Evolutionary conservation across 768 basidiomycete genomes (phyloP), one percentile per base, ranked within the genome.

Genomic region (Boletus subparvulus): DNA sequence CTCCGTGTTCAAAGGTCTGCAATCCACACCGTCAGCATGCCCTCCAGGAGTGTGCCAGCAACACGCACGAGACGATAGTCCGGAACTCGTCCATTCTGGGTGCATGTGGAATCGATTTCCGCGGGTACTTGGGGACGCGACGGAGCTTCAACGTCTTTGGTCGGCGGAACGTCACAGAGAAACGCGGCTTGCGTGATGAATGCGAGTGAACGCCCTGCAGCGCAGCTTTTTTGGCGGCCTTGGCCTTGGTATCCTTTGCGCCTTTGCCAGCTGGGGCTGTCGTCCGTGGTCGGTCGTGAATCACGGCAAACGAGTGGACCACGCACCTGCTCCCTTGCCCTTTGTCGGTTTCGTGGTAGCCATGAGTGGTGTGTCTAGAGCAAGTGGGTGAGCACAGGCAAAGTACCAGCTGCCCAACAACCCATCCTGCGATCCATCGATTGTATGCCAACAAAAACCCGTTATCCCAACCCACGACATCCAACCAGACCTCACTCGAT

Each of bases 61-160:
- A 32, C 36, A 82, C 88, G 73, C 75, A 90, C 89, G 87, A 90
- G 54, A 93, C 85, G 69, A 98, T 92, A 43, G 92, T 94, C 77
- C 94, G 83, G 83, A 87, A 97, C 75, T 96, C 91, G 71, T 98
- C 97, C 92, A 98, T 94, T 62, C 96, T 80, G 30, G 94, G 93
- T 4, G 83, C 86, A 81, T 97, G 94, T 47, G 88, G 87, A 65
- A 98, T 82, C 50, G 88, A 89, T 78, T 95, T 98, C 69, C 96
- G 88, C n/a, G 90, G 92, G 83, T 98, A 98, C 75, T 87, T 87
- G 61, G 96, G 95, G 42, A 83, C 80, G 54, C 96, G 90, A 50
- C 84, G 65, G 35, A 97, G 85, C 59, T 81, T 83, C 61, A 98
- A 84, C 54, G 97, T 98, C 82, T 93, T 95, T 59, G 96, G 96